Conservation (phyloP, 805 yeast genomes). For the Myxozyma neotropica region DNA sequence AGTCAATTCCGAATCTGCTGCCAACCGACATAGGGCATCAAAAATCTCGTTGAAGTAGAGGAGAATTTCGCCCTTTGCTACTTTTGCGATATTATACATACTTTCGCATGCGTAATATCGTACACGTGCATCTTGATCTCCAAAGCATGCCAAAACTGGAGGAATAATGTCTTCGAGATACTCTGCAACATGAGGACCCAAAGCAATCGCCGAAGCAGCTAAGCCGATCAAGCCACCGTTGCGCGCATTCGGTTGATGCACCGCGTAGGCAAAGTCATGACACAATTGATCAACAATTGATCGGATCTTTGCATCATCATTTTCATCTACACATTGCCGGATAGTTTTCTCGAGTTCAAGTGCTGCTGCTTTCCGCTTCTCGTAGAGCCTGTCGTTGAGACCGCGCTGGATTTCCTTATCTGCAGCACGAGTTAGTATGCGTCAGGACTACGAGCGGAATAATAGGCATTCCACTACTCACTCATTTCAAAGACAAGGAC, state of each 20-base stretch:
- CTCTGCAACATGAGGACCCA: constrained; percentile 81
- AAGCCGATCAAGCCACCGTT: constrained; percentile 95
- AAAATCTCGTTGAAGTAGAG: constrained; percentile 91
- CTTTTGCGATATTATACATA: constrained; percentile 91
- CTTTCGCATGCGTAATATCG: constrained; percentile 97
- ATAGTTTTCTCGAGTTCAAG: constrained; percentile 67
- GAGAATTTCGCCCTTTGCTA: constrained; percentile 92
- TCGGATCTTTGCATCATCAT: constrained; percentile 62
- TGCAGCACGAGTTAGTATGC: constrained; percentile 38
- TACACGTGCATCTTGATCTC: constrained; percentile 96
- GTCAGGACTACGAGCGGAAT: constrained; percentile 52
- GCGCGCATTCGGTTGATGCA: constrained; percentile 82
- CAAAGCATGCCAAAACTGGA: constrained; percentile 92
- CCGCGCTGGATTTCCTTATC: constrained; percentile 71
- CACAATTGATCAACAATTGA: constrained; percentile 71
- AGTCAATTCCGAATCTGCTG: constrained; percentile 62
- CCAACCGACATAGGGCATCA: constrained; percentile 78
- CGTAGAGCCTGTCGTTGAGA: constrained; percentile 71
- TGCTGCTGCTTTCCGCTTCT: constrained; percentile 77
- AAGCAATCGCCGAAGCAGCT: constrained; percentile 93
- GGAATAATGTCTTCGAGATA: constrained; percentile 85
- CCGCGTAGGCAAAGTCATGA: constrained; percentile 75
- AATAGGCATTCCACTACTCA: constrained; percentile 74
- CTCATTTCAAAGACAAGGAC: constrained; percentile 36
- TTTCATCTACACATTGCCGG: constrained; percentile 63